Evolutionary conservation across 345 rosid species (phyloP).

Genomic region (Rubroshorea leprosula): DNA sequence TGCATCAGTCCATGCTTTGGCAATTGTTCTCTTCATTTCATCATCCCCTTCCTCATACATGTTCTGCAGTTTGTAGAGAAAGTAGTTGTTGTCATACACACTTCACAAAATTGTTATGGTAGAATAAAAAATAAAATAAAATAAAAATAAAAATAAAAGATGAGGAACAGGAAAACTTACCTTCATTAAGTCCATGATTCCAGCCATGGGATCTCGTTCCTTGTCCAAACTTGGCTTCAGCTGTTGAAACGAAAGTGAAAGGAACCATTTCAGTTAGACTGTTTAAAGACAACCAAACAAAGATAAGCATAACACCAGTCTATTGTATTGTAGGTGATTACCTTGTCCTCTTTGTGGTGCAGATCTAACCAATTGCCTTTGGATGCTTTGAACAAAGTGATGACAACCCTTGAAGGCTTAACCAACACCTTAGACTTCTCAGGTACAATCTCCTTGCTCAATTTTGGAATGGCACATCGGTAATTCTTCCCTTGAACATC

Average conservation of each 20-base stretch:
- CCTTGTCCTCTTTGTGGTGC: constrained; percentile 90
- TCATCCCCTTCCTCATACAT: constrained; percentile 97
- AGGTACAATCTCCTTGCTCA: constrained; percentile 72
- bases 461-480: constrained; percentile 57
- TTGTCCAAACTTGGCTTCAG: constrained; percentile 76
- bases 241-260: constrained; percentile 25
- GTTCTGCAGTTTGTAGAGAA: constrained; percentile 36
- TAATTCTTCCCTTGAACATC: constrained; percentile 80
- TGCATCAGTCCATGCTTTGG: constrained; percentile 98
- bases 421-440: constrained; percentile 71
- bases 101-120: not conserved
- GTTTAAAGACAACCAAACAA: not conserved
- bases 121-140: too few species aligned
- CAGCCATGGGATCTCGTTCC: constrained; percentile 92
- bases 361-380: constrained; percentile 88
- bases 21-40: constrained; percentile 87
- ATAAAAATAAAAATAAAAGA: not conserved
- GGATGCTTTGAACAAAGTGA: constrained; percentile 66
- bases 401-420: constrained; percentile 63
- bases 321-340: constrained; percentile 15
- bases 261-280: not conserved
- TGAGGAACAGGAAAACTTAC: constrained; percentile 20
- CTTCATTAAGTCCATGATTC: constrained; percentile 97
- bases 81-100: too few species aligned
- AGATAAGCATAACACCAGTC: not conserved